A percentile compares a stretch with the other conserved stretches of the same genome.
phyloP scores from a whole-genome alignment of 2,329 filamentous ascomycete species.

The Diaporthe sp. region DNA sequence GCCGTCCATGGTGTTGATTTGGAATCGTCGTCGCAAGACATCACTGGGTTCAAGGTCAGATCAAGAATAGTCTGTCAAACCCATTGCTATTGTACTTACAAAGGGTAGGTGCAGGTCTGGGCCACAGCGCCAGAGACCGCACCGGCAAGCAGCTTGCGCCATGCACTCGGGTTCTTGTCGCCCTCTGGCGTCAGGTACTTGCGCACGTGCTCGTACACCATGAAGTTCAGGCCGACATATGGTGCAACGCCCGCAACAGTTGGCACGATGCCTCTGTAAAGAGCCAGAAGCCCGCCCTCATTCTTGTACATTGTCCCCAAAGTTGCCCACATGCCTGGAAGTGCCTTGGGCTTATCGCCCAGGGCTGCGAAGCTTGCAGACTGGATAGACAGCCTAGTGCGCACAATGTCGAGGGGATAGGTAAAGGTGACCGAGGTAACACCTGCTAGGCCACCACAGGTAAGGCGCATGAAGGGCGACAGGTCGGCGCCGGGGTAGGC shows the following conservation, averaged over 20 bases:
- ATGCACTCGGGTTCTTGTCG: slow-evolving; percentile 82
- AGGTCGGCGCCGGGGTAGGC: slow-evolving; percentile 79
- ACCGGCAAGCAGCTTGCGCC: slow-evolving; percentile 88
- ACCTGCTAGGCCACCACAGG: slow-evolving; percentile 92
- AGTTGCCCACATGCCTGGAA: slow-evolving; percentile 94
- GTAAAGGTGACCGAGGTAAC: slow-evolving; percentile 96
- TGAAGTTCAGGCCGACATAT: slow-evolving; percentile 98
- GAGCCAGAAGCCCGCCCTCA: slow-evolving; percentile 85
- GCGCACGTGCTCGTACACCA: slow-evolving; percentile 94
- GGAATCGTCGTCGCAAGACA: slow-evolving; percentile 92
- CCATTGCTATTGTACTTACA: slow-evolving; percentile 71
- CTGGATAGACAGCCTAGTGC: slow-evolving; percentile 95
- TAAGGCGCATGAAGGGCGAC: slow-evolving; percentile 78
- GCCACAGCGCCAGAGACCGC: slow-evolving; percentile 96
- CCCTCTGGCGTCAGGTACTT: slow-evolving; percentile 89
- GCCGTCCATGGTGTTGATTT: slow-evolving; percentile 99
- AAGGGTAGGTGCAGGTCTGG: slow-evolving; percentile 98
- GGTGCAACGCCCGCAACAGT: slow-evolving; percentile 96
- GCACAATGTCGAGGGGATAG: slow-evolving; percentile 97
- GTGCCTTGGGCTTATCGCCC: slow-evolving; percentile 70
- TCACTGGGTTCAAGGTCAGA: slow-evolving; percentile 68
- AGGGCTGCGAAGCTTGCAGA: slow-evolving; percentile 93
- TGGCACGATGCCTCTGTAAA: slow-evolving; percentile 95
- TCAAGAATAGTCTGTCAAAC: slow-evolving; percentile 41
- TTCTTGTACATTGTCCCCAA: slow-evolving; percentile 87